Conservation (phyloP, 108 stramenopile genomes). For the Parietichytrium sp. region DNA sequence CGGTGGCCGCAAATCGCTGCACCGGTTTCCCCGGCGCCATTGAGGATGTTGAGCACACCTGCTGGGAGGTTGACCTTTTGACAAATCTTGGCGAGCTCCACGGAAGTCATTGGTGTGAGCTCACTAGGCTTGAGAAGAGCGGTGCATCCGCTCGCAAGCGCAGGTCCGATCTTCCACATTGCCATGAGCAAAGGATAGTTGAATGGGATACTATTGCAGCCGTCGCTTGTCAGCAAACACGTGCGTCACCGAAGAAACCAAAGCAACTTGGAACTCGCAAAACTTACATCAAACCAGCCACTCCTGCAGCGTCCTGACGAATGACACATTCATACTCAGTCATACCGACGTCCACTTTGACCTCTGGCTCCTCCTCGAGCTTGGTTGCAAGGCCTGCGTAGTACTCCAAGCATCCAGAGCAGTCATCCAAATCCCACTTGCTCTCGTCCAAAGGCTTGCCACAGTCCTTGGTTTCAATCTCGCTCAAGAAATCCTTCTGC, state of each 20-base stretch:
- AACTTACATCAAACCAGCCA: conserved; percentile 72
- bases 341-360: conserved; percentile 55
- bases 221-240: too few relatives aligned
- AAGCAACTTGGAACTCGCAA: conserved; percentile 60
- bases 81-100: conserved; percentile 53
- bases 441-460: conserved; percentile 75
- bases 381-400: conserved; percentile 56
- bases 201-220: conserved; percentile 71
- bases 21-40: conserved; percentile 82
- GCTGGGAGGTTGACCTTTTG: conserved; percentile 69
- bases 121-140: conserved; percentile 85
- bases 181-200: conserved; percentile 79
- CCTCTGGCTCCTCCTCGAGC: conserved; percentile 63
- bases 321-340: conserved; percentile 52
- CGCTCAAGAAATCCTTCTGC: conserved; percentile 38
- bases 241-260: neutral
- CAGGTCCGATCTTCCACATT: conserved; percentile 71
- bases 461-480: conserved; percentile 64
- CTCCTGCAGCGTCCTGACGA: conserved; percentile 76
- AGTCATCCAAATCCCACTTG: conserved; percentile 66
- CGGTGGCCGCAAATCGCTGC: conserved; percentile 65
- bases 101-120: conserved; percentile 70
- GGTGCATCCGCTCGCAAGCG: conserved; percentile 82
- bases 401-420: conserved; percentile 61
- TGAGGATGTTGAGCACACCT: conserved; percentile 72